Evolutionary conservation across 1,139 yeast genomes (phyloP).

Genomic region (Zygosaccharomyces pseudobailii): DNA sequence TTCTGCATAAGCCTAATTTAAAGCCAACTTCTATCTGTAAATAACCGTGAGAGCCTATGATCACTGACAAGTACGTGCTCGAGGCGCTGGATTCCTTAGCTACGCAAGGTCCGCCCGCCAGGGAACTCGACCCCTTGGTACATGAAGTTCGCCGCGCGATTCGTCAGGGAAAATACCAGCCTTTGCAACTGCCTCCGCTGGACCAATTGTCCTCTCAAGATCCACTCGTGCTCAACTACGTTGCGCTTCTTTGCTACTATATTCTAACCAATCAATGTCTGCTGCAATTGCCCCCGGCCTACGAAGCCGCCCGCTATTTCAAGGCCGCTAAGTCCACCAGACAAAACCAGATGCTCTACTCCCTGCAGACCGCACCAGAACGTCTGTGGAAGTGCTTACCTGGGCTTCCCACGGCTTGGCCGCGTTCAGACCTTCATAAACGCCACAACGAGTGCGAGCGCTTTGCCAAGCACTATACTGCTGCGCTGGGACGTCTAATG

Average conservation of each 20-base stretch:
- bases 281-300: constrained; percentile 14
- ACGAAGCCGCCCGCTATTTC: constrained; percentile 21
- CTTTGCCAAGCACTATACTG: constrained; percentile 1
- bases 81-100: neutral
- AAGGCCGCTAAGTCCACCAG: constrained; percentile 24
- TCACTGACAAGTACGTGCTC: neutral
- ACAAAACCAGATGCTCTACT: constrained; percentile 30
- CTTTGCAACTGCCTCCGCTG: neutral
- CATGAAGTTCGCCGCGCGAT: neutral
- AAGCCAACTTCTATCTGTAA: no score
- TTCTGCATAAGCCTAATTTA: neutral
- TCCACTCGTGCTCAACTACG: constrained; percentile 7
- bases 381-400: constrained; percentile 13
- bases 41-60: neutral
- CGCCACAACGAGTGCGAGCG: neutral
- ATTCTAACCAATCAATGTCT: constrained; percentile 17
- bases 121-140: neutral
- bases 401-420: constrained; percentile 15
- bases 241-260: constrained; percentile 21
- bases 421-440: neutral
- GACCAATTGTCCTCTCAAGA: neutral
- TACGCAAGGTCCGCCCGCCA: neutral
- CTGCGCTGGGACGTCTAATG: constrained; percentile 11
- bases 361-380: constrained; percentile 32
- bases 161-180: constrained; percentile 1